A percentile compares a stretch with the other conserved stretches of the same genome.
Evolutionary conservation across 352 stramenopile species (phyloP).

Genomic region (Elongisporangium senticosum): DNA sequence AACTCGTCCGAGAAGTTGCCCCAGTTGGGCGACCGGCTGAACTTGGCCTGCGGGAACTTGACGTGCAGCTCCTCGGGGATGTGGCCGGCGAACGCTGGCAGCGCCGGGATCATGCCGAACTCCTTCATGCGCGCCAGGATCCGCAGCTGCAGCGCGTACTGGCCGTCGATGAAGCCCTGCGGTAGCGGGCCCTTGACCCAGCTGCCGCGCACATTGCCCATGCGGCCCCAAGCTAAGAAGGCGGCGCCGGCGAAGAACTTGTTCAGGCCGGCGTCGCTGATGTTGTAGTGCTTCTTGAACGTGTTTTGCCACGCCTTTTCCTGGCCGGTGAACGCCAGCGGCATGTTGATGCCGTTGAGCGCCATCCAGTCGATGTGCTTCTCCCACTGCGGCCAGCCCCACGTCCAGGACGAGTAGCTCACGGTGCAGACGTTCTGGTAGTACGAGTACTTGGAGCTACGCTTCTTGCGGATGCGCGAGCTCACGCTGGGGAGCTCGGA

Average conservation of each 20-base stretch:
- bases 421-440: slow-evolving; percentile 92
- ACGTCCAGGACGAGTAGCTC: slow-evolving; percentile 88
- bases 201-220: slow-evolving; percentile 85
- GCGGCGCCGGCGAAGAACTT: slow-evolving; percentile 88
- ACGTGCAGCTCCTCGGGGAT: slow-evolving; percentile 78
- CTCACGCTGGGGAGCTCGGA: slow-evolving; percentile 38
- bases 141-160: slow-evolving; percentile 67
- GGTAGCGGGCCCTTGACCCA: slow-evolving; percentile 82
- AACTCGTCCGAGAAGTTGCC: slow-evolving; percentile 74
- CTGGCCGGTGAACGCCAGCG: slow-evolving; percentile 86
- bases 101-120: slow-evolving; percentile 86
- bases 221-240: slow-evolving; percentile 87
- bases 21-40: slow-evolving; percentile 77
- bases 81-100: slow-evolving; percentile 88
- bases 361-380: slow-evolving; percentile 91
- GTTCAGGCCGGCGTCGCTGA: slow-evolving; percentile 63
- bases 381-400: slow-evolving; percentile 87
- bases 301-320: slow-evolving; percentile 87
- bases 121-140: slow-evolving; percentile 83
- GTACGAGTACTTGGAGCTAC: slow-evolving; percentile 79
- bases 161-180: slow-evolving; percentile 78
- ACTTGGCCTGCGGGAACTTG: slow-evolving; percentile 70
- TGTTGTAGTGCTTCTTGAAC: slow-evolving; percentile 76
- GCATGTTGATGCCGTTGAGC: slow-evolving; percentile 90
- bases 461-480: slow-evolving; percentile 33